Conservation (phyloP, 1,284 basidiomycete genomes). For the Pulchroboletus neoregius region DNA sequence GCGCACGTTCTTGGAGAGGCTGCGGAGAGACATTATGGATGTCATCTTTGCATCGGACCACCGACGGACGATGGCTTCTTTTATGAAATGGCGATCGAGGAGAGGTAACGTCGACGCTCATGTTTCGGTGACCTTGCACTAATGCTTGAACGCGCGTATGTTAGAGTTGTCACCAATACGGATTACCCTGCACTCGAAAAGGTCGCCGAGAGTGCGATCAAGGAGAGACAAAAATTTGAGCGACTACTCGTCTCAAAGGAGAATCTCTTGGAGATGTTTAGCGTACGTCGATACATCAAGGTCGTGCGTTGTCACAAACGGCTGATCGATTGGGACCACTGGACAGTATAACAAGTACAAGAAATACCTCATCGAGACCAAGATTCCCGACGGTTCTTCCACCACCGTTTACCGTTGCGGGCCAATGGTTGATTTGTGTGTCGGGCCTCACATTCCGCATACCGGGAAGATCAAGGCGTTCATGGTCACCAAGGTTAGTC, state of each 20-base stretch:
- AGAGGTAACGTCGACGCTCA: slow-evolving; percentile 46
- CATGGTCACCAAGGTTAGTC: slow-evolving; percentile 83
- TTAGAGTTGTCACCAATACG: slow-evolving; percentile 66
- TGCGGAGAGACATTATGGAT: slow-evolving; percentile 94
- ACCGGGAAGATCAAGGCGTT: slow-evolving; percentile 97
- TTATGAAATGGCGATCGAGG: slow-evolving; percentile 93
- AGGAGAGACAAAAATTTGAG: slow-evolving; percentile 98
- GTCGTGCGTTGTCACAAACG: neutral
- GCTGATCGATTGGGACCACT: slow-evolving; percentile 10
- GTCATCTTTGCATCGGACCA: slow-evolving; percentile 95
- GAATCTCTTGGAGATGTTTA: slow-evolving; percentile 94
- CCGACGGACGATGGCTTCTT: slow-evolving; percentile 99
- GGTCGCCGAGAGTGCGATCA: slow-evolving; percentile 82
- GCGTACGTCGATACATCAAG: slow-evolving; percentile 47
- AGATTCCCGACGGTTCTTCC: slow-evolving; percentile 94
- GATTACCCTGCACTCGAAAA: slow-evolving; percentile 94
- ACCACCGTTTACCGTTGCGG: slow-evolving; percentile 99
- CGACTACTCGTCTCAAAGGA: slow-evolving; percentile 92
- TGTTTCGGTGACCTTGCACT: neutral
- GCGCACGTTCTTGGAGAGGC: slow-evolving; percentile 99
- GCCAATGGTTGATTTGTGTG: slow-evolving; percentile 96
- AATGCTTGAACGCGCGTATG: neutral
- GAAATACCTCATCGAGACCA: slow-evolving; percentile 91
- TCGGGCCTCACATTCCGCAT: slow-evolving; percentile 97
- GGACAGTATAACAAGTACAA: slow-evolving; percentile 98